Evolutionary conservation across 2,329 filamentous ascomycete species (phyloP).

Genomic region (Lecanoromycetidae sp.): DNA sequence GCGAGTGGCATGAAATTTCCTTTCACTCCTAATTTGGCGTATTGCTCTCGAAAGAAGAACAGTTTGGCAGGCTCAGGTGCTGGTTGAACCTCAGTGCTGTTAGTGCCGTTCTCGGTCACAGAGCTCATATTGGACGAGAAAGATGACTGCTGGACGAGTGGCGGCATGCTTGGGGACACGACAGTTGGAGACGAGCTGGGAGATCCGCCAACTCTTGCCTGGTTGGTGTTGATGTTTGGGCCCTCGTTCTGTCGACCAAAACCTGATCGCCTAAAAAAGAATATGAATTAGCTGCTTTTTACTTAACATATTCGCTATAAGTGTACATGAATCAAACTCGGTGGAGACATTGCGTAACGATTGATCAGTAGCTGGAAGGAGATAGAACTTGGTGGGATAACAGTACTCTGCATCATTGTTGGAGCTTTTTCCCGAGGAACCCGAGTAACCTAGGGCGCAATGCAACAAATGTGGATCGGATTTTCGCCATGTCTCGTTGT

Average conservation of each 20-base stretch:
- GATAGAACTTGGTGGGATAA: too few relatives aligned
- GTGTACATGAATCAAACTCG: too few relatives aligned
- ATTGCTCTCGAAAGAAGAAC: conserved; percentile 42
- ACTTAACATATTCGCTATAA: too few relatives aligned
- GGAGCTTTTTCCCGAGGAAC: too few relatives aligned
- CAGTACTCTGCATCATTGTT: too few relatives aligned
- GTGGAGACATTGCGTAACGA: too few relatives aligned
- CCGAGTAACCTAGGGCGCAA: too few relatives aligned
- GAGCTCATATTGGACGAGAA: conserved; percentile 15
- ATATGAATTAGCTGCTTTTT: background rate
- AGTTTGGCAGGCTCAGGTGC: conserved; percentile 26
- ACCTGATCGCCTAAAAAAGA: conserved; percentile 26
- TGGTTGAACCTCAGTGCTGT: conserved; percentile 29
- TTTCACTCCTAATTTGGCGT: conserved; percentile 77
- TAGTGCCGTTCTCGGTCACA: conserved; percentile 27
- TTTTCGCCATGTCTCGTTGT: too few relatives aligned
- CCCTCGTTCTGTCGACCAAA: conserved; percentile 33
- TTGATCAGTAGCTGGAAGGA: too few relatives aligned
- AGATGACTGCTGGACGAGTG: conserved; percentile 8
- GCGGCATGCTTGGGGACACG: conserved; percentile 7
- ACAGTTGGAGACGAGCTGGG: conserved; percentile 14
- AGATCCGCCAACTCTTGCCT: conserved; percentile 23
- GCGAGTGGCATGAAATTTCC: conserved; percentile 96
- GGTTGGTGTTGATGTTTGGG: conserved; percentile 19
- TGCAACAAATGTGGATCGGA: too few relatives aligned